Base-by-base conservation (phyloP, 2,329 filamentous ascomycete genomes). In the Curvularia verruculosa region DNA sequence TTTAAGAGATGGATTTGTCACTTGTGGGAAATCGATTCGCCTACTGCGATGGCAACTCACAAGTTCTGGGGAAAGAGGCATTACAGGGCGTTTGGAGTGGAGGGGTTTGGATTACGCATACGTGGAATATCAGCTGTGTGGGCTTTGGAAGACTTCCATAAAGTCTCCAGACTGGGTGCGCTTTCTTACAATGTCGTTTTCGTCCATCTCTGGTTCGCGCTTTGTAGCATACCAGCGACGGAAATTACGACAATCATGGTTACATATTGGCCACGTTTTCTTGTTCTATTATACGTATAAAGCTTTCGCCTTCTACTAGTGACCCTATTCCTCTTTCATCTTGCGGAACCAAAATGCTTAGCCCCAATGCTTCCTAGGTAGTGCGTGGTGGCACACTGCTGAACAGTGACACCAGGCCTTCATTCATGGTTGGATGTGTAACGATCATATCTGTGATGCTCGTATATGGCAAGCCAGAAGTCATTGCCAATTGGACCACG, bases 31-130 rank as follows among this genome's bases (percentile, higher is more conserved):
- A 31, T 24, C 5, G 10, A 26, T 15, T 37, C 31, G 40, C 10
- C n/a, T 39, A 40, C n/a, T 28, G 29, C 44, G n/a, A 31, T 40
- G 19, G 45, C 53, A 40, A 52, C 19, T 45, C 19, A 29, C 31
- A 8, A 46, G 44, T 28, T 31, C n/a, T 31, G 36, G 6, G 12
- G 47, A 6, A 21, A 24, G 46, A 44, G 65, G 64, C 65, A 68
- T 68, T 64, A 56, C 49, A 58, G 59, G 65, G 65, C 64, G 65
- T 68, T 57, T 58, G 64, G 65, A 49, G 60, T 44, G 46, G 46
- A 34, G 44, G 44, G 44, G 26, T 28, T 46, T 21, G 18, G 26
- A 19, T 19, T 28, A 46, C 18, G 43, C 26, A 31, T 31, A 46
- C 7, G 43, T 18, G 43, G n/a, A 7, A 31, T 46, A 9, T 18